Conservation (phyloP, 2,329 filamentous ascomycete genomes). For the Cercospora brassicicola region DNA sequence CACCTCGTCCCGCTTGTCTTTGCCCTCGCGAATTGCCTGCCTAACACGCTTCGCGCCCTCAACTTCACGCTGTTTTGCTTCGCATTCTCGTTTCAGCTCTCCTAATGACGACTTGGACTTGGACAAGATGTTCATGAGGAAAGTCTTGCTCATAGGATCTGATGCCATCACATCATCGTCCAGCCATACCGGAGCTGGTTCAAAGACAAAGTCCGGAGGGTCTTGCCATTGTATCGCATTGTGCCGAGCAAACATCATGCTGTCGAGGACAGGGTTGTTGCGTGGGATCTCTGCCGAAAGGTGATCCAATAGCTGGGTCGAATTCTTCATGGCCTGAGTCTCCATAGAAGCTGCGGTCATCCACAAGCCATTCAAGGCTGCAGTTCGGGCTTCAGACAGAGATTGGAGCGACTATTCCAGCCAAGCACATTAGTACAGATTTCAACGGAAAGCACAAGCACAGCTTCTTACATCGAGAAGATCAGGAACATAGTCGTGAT, state of each 20-base stretch:
- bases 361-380: constrained; percentile 85
- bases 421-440: constrained; percentile 7
- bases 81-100: constrained; percentile 77
- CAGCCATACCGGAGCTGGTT: constrained; percentile 95
- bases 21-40: constrained; percentile 75
- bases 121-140: constrained; percentile 83
- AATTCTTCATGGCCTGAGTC: constrained; percentile 71
- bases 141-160: constrained; percentile 85
- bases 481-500: constrained; percentile 93
- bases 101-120: constrained; percentile 85
- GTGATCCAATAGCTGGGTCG: constrained; percentile 69
- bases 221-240: constrained; percentile 81
- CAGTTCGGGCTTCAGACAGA: constrained; percentile 82
- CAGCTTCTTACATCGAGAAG: constrained; percentile 70
- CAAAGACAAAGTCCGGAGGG: constrained; percentile 79
- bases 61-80: constrained; percentile 82
- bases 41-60: constrained; percentile 73
- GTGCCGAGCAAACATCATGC: constrained; percentile 96
- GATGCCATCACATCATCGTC: constrained; percentile 85
- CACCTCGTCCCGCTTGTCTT: constrained; percentile 85
- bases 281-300: constrained; percentile 78
- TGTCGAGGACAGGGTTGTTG: constrained; percentile 86
- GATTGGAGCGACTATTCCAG: constrained; percentile 71
- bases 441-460: background rate
- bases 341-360: constrained; percentile 76